Conservation (phyloP, 1,139 yeast species). For the Fermentozyma sake region DNA sequence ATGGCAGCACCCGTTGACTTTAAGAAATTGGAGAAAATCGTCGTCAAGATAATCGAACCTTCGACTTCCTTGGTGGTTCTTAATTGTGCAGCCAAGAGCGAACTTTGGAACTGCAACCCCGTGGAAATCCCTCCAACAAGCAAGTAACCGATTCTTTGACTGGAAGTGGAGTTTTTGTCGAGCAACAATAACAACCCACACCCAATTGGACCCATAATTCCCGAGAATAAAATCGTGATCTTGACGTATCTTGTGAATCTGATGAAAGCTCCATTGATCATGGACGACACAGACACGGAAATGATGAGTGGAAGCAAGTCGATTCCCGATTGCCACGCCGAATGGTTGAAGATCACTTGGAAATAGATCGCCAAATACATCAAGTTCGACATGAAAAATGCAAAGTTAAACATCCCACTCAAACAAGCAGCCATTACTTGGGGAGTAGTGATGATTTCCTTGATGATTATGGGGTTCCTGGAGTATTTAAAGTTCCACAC, state of each 20-base stretch:
- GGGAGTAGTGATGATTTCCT: slow-evolving; percentile 32
- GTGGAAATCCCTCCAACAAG: slow-evolving; percentile 52
- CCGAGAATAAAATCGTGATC: slow-evolving; percentile 41
- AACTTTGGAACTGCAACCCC: slow-evolving; percentile 52
- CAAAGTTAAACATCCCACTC: slow-evolving; percentile 35
- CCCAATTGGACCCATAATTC: slow-evolving; percentile 45
- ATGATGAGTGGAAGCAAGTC: slow-evolving; percentile 52
- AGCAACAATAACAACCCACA: slow-evolving; percentile 46
- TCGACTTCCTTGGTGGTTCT: slow-evolving; percentile 46
- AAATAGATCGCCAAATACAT: slow-evolving; percentile 52
- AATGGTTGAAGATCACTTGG: slow-evolving; percentile 46
- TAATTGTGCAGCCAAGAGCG: slow-evolving; percentile 50
- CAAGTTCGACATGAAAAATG: slow-evolving; percentile 39
- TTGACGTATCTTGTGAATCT: slow-evolving; percentile 46
- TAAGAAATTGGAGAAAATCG: slow-evolving; percentile 43
- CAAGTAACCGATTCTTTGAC: slow-evolving; percentile 47
- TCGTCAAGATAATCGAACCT: slow-evolving; percentile 49
- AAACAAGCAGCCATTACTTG: slow-evolving; percentile 35
- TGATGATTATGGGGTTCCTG: slow-evolving; percentile 43
- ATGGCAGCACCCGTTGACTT: slow-evolving; percentile 48
- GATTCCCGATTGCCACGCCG: slow-evolving; percentile 56
- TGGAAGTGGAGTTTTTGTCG: slow-evolving; percentile 27
- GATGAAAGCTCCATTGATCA: slow-evolving; percentile 43
- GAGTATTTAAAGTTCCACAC: slow-evolving; percentile 48
- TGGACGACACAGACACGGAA: slow-evolving; percentile 46